These are phyloP conservation scores for Aspergillus melleus DNA, from an alignment of 2,329 filamentous ascomycete genomes.

Conservation along the genomic window DNA sequence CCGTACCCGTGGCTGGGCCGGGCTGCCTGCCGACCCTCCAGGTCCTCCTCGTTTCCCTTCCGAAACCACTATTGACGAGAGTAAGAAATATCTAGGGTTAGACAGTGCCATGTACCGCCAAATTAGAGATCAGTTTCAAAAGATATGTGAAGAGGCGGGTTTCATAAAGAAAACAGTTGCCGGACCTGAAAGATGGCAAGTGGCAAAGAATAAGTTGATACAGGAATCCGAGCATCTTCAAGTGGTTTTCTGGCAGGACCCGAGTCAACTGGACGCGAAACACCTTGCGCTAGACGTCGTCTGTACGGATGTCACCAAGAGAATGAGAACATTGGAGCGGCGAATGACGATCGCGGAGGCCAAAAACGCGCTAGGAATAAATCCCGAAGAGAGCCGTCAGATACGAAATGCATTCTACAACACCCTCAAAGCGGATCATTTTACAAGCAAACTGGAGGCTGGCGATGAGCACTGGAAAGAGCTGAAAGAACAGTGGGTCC, in stretches of 20 bases:
- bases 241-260: constrained; percentile 59
- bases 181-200: constrained; percentile 72
- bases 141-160: constrained; percentile 66
- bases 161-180: constrained; percentile 76
- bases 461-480: constrained; percentile 70
- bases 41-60: constrained; percentile 74
- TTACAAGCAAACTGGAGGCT: constrained; percentile 72
- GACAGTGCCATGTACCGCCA: constrained; percentile 64
- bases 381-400: constrained; percentile 66
- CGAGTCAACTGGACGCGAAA: constrained; percentile 61
- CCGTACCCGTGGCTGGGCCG: constrained; percentile 67
- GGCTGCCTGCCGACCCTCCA: constrained; percentile 65
- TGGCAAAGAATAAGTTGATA: constrained; percentile 67
- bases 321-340: constrained; percentile 65
- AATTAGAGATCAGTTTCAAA: constrained; percentile 66
- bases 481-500: constrained; percentile 68
- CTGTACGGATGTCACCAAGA: constrained; percentile 78
- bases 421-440: constrained; percentile 64
- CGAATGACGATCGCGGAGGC: constrained; percentile 73
- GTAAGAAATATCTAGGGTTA: constrained; percentile 67
- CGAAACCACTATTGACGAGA: constrained; percentile 78
- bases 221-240: constrained; percentile 65
- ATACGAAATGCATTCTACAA: constrained; percentile 67
- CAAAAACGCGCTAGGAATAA: constrained; percentile 69
- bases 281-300: constrained; percentile 74